phyloP scores from a whole-genome alignment of 345 rosid species.

The Ceriops tagal region DNA sequence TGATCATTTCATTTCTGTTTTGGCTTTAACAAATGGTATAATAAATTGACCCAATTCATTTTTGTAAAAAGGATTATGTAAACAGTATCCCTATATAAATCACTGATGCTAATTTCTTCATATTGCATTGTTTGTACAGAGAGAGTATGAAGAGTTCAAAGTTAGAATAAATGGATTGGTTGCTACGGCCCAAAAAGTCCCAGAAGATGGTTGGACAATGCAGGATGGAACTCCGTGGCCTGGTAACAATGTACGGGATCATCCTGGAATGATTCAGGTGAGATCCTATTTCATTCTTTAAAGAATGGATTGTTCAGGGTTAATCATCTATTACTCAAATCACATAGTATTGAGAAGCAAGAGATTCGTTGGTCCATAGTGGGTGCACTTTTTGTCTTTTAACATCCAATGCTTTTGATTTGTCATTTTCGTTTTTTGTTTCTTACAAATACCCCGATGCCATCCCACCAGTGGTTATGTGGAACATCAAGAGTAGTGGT shows the following conservation, averaged over 20 bases:
- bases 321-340: not conserved
- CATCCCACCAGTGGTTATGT: too few relatives aligned
- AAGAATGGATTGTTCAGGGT: not conserved
- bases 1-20: not conserved
- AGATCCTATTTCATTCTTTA: constrained; percentile 17
- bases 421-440: too few relatives aligned
- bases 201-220: constrained; percentile 99
- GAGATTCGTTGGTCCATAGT: not conserved
- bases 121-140: constrained; percentile 46
- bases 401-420: not conserved
- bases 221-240: constrained; percentile 99
- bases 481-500: too few relatives aligned
- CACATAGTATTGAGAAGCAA: not conserved
- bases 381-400: not conserved
- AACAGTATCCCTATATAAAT: not conserved
- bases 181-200: constrained; percentile 94
- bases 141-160: constrained; percentile 98
- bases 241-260: constrained; percentile 87
- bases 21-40: not conserved
- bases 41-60: too few relatives aligned
- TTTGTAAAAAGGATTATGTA: too few relatives aligned
- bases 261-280: constrained; percentile 99
- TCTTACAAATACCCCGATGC: too few relatives aligned
- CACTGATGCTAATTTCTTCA: not conserved
- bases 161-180: constrained; percentile 87